Conservation (phyloP, 2,329 filamentous ascomycete genomes). For the Fusarium keratoplasticum region DNA sequence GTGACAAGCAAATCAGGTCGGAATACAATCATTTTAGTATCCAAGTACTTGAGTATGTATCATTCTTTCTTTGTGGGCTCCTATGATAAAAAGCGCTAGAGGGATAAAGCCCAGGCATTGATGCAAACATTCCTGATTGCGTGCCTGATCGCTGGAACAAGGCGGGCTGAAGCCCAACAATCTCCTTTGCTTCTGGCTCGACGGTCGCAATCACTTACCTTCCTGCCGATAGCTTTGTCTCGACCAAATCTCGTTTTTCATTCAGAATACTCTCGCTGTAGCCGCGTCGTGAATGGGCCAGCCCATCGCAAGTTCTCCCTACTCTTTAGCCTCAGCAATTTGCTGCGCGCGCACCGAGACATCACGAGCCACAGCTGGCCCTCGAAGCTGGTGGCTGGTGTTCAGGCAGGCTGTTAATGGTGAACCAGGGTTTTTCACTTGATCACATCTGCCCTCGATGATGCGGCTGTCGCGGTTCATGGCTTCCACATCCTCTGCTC, state of each 20-base stretch:
- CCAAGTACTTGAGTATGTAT: too few relatives aligned
- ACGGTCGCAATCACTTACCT: neutral
- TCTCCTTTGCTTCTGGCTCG: neutral
- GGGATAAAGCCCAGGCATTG: too few relatives aligned
- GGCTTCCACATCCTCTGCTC: neutral
- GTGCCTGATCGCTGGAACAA: neutral
- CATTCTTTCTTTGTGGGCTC: too few relatives aligned
- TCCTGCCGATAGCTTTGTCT: neutral
- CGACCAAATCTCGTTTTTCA: neutral
- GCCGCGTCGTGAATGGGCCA: neutral
- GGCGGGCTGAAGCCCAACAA: neutral
- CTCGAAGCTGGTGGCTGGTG: neutral
- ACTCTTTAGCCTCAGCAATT: neutral
- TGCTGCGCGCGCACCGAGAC: neutral
- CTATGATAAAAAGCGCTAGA: too few relatives aligned
- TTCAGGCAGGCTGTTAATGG: neutral
- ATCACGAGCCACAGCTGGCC: neutral
- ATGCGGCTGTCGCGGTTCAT: neutral
- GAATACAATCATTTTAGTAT: too few relatives aligned
- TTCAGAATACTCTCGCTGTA: neutral
- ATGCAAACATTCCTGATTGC: neutral
- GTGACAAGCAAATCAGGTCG: too few relatives aligned
- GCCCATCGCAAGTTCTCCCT: neutral
- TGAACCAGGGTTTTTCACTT: neutral
- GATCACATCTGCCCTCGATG: neutral